Evolutionary conservation across 306 rosid species (phyloP).

Genomic region (Glycine latifolia): DNA sequence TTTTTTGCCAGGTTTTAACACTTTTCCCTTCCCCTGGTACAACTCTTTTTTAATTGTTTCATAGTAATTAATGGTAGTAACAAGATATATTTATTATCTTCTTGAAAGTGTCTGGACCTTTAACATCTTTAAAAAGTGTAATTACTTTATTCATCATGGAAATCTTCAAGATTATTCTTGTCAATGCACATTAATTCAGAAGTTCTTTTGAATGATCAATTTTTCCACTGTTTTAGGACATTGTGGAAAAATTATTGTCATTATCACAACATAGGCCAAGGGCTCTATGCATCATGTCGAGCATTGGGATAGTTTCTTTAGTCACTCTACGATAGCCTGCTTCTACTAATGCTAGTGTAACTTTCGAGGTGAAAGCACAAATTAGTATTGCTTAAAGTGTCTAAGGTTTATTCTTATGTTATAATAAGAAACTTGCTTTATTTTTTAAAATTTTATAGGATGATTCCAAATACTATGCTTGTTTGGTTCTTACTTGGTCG

Average conservation of each 20-base stretch:
- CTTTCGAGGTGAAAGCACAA: conserved; percentile 72
- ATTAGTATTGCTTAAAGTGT: conserved; percentile 6
- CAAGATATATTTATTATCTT: not conserved
- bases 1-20: not conserved
- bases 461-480: conserved; percentile 88
- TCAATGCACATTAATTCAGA: conserved; percentile 21
- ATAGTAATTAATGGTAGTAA: not conserved
- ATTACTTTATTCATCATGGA: conserved; percentile 10
- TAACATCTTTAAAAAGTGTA: conserved; percentile 26
- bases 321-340: conserved; percentile 90
- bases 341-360: conserved; percentile 70
- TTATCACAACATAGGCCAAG: conserved; percentile 95
- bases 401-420: conserved; percentile 20
- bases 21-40: conserved; percentile 18
- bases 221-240: conserved; percentile 63
- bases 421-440: conserved; percentile 1
- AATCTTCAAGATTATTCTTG: conserved; percentile 2
- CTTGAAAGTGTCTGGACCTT: conserved; percentile 9
- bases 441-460: conserved; percentile 56
- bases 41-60: not conserved
- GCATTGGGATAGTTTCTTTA: conserved; percentile 78
- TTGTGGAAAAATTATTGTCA: conserved; percentile 78
- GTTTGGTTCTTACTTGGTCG: conserved; percentile 94
- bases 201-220: conserved; percentile 35
- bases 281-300: conserved; percentile 90